Conservation (phyloP, 148 eudicot genomes). For the Rhododendron ferrugineum region DNA sequence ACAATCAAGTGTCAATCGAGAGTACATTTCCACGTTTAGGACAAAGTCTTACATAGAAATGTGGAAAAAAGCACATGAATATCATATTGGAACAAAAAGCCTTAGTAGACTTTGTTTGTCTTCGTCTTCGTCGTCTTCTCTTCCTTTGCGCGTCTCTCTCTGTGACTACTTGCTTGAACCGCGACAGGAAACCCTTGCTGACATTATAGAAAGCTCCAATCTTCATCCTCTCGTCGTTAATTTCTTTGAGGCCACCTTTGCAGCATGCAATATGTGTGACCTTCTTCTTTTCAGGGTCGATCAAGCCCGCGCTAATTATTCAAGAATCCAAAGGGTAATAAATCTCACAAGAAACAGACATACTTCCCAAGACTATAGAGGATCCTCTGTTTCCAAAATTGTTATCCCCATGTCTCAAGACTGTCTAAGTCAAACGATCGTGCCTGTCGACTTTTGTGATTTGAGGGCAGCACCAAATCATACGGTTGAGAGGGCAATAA, state of each 20-base stretch:
- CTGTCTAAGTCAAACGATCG: not conserved
- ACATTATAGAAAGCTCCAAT: constrained; percentile 32
- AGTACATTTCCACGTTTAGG: constrained; percentile 30
- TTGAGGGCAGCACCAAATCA: not conserved
- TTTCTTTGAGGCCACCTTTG: constrained; percentile 51
- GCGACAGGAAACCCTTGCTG: constrained; percentile 36
- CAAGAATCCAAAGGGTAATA: constrained; percentile 26
- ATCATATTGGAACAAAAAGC: constrained; percentile 15
- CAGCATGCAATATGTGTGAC: constrained; percentile 52
- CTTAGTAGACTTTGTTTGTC: not conserved
- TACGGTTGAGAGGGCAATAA: not conserved
- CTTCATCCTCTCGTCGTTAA: constrained; percentile 39
- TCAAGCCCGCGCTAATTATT: constrained; percentile 42
- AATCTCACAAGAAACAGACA: constrained; percentile 2
- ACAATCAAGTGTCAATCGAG: constrained; percentile 26
- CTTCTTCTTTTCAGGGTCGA: constrained; percentile 43
- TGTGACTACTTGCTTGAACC: constrained; percentile 56
- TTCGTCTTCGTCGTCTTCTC: constrained; percentile 3
- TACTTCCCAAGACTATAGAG: not conserved
- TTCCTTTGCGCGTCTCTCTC: constrained; percentile 11
- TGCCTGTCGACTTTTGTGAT: not conserved
- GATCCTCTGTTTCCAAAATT: not conserved
- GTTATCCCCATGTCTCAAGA: not conserved
- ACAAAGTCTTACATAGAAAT: constrained; percentile 42
- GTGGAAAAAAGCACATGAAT: constrained; percentile 17